These are phyloP conservation scores for Penicillium sp. DNA, from an alignment of 2,329 filamentous ascomycete species.

Conservation along the genomic window DNA sequence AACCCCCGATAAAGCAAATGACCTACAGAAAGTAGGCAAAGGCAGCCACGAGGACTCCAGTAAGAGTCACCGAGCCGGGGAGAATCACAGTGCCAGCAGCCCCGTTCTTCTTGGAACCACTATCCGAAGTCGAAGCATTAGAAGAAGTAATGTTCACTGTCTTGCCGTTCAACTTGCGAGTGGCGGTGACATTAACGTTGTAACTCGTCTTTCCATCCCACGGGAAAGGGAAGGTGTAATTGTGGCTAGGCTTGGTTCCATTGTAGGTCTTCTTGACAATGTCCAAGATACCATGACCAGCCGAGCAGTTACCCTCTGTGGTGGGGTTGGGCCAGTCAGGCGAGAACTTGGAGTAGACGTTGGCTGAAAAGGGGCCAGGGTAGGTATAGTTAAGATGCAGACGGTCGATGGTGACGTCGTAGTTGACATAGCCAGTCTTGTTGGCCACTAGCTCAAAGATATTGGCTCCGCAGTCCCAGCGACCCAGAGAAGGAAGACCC, in stretches of 20 bases:
- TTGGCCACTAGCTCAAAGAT: slow-evolving; percentile 62
- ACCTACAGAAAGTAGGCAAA: slow-evolving; percentile 17
- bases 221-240: slow-evolving; percentile 35
- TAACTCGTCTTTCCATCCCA: slow-evolving; percentile 16
- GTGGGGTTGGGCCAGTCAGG: slow-evolving; percentile 32
- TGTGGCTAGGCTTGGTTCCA: slow-evolving; percentile 27
- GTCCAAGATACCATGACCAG: slow-evolving; percentile 34
- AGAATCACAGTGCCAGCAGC: slow-evolving; percentile 9
- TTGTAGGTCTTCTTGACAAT: slow-evolving; percentile 34
- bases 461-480: slow-evolving; percentile 72
- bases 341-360: slow-evolving; percentile 25
- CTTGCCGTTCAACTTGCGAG: slow-evolving; percentile 16
- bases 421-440: slow-evolving; percentile 57
- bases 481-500: slow-evolving; percentile 66
- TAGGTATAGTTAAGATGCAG: slow-evolving; percentile 58
- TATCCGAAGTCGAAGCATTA: neutral
- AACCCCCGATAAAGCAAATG: neutral
- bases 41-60: slow-evolving; percentile 16
- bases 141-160: neutral
- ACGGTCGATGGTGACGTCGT: slow-evolving; percentile 39
- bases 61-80: slow-evolving; percentile 9
- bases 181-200: slow-evolving; percentile 30
- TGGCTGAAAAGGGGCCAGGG: slow-evolving; percentile 43
- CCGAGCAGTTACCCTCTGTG: slow-evolving; percentile 36
- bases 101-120: slow-evolving; percentile 4